Evolutionary conservation across 2,329 filamentous ascomycete genomes (phyloP), one percentile per base, ranked within the genome.

Genomic region (Nigrospora osmanthi): DNA sequence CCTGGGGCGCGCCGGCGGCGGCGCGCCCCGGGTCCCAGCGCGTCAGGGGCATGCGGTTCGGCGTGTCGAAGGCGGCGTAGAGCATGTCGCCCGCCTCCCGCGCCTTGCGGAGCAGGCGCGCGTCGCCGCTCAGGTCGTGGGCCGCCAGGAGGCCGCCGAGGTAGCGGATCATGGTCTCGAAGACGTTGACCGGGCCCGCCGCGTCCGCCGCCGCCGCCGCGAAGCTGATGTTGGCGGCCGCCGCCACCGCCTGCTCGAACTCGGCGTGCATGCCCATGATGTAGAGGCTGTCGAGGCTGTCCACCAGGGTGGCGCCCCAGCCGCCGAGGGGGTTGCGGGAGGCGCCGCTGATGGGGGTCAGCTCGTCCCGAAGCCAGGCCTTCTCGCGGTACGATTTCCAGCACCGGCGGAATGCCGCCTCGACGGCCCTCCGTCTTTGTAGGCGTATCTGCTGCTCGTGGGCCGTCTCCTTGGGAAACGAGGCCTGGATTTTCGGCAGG

Each of bases 301-400:
- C 72, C 12, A 75, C 67, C 47, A 76, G 50, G 1, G 70, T 72
- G 6, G 71, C 71, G 10, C 60, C 68, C 59, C 72, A 73, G 35
- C 65, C 64, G 6, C 66, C 67, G 52, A 70, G 71, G 0, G 55
- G 51, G 44, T 71, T 64, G 42, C 59, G 65, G 37, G 57, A 61
- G 23, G 59, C 55, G 38, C 66, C 67, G 39, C 60, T 62, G 13
- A 72, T 55, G 23, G 69, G 69, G 42, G 58, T 51, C 11, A 72
- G 51, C 53, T 72, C 69, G 42, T 72, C 69, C 32, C 66, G 61
- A 34, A 63, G 51, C 61, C 67, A 69, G 2, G 69, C 69, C 47
- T 67, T 53, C 41, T 58, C 54, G 45, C 63, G 65, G 48, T 72
- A 72, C 30, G 64, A 65, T 14, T 59, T 52, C 69, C 69, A 60